Conservation (phyloP, 1,139 yeast species). For the Taphrina betulina region DNA sequence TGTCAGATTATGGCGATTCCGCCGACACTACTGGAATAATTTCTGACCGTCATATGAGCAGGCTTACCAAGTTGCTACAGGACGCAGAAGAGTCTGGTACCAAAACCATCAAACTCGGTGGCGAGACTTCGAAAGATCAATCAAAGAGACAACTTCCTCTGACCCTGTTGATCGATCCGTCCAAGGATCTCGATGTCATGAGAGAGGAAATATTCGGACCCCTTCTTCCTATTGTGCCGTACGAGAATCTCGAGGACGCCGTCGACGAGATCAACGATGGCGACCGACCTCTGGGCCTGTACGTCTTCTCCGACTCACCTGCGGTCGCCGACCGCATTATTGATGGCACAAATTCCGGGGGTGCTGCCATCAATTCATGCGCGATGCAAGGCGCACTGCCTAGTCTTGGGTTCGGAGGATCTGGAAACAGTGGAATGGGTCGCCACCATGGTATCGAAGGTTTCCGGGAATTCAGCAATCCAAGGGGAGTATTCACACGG, state of each 20-base stretch:
- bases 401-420: conserved; percentile 88
- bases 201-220: conserved; percentile 81
- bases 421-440: conserved; percentile 74
- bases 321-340: conserved; percentile 49
- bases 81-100: conserved; percentile 46
- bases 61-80: conserved; percentile 51
- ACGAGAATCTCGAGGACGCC: conserved; percentile 52
- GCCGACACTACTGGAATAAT: conserved; percentile 61
- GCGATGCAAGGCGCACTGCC: conserved; percentile 67
- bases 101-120: conserved; percentile 62
- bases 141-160: conserved; percentile 72
- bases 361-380: conserved; percentile 68
- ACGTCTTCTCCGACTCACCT: conserved; percentile 53
- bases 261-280: conserved; percentile 54
- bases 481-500: conserved; percentile 59
- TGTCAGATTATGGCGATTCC: conserved; percentile 29
- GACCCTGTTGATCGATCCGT: conserved; percentile 46
- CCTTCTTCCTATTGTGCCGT: conserved; percentile 68
- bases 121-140: conserved; percentile 48
- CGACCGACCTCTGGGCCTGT: conserved; percentile 84
- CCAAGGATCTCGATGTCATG: background rate
- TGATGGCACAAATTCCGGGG: conserved; percentile 69
- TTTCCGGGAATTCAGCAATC: conserved; percentile 71
- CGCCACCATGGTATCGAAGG: conserved; percentile 75
- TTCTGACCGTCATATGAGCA: conserved; percentile 56